These are phyloP conservation scores for Neofusicoccum parvum DNA, from an alignment of 2,329 filamentous ascomycete species.

Conservation along the genomic window DNA sequence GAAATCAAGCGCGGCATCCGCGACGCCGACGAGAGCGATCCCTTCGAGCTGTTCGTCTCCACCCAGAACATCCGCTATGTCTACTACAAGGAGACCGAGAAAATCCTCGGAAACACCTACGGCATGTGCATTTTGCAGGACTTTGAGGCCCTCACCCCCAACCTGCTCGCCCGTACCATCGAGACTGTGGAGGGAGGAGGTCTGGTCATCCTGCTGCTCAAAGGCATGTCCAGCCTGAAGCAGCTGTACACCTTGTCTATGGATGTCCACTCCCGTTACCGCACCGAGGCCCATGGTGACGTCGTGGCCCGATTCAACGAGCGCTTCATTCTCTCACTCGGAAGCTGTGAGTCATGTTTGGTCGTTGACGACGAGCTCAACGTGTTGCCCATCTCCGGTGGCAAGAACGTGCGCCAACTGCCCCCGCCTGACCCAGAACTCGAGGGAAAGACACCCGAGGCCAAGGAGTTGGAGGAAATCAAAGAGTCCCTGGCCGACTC, in stretches of 20 bases:
- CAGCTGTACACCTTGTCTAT: conserved; percentile 96
- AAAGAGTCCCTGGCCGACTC: conserved; percentile 86
- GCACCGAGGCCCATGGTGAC: conserved; percentile 93
- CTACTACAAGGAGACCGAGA: conserved; percentile 99
- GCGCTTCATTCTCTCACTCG: conserved; percentile 90
- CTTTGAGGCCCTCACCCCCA: conserved; percentile 97
- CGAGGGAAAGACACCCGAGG: conserved; percentile 68
- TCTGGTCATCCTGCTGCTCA: conserved; percentile 83
- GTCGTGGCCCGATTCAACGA: conserved; percentile 97
- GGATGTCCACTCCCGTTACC: conserved; percentile 96
- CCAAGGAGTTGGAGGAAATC: conserved; percentile 77
- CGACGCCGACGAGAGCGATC: conserved; percentile 89
- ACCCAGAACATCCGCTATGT: conserved; percentile 97
- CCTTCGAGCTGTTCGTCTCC: conserved; percentile 96
- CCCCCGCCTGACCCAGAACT: conserved; percentile 75
- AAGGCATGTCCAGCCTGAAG: conserved; percentile 96
- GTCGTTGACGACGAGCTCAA: conserved; percentile 98
- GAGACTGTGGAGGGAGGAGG: conserved; percentile 98
- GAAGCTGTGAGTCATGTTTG: conserved; percentile 91
- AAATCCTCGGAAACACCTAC: conserved; percentile 96
- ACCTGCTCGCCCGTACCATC: conserved; percentile 88
- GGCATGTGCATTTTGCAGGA: conserved; percentile 98
- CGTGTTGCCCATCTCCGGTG: conserved; percentile 93
- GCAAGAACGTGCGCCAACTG: conserved; percentile 82
- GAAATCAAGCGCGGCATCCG: conserved; percentile 94